phyloP scores from a whole-genome alignment of 495 filamentous ascomycete species.

The Pseudevernia furfuracea region DNA sequence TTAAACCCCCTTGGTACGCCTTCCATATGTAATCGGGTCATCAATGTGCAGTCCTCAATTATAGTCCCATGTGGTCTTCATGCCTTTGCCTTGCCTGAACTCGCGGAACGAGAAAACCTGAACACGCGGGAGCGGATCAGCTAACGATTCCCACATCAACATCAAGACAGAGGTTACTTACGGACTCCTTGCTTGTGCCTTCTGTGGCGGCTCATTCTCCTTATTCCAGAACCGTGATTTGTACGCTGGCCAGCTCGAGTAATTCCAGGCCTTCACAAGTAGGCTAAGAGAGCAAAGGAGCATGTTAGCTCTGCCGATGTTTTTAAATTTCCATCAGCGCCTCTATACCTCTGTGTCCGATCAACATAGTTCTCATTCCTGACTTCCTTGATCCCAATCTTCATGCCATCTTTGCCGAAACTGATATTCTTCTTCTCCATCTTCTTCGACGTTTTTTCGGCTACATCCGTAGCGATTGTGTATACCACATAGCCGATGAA shows the following conservation, averaged over 20 bases:
- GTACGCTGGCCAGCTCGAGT: slow-evolving; percentile 51
- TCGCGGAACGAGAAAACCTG: slow-evolving; percentile 22
- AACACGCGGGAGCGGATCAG: slow-evolving; percentile 19
- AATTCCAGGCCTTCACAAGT: slow-evolving; percentile 73
- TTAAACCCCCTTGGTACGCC: neutral
- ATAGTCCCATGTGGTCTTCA: neutral
- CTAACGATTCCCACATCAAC: neutral
- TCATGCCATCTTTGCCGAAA: slow-evolving; percentile 77
- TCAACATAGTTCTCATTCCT: slow-evolving; percentile 73
- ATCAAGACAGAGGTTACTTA: slow-evolving; percentile 13
- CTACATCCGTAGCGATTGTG: slow-evolving; percentile 59
- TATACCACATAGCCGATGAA: slow-evolving; percentile 70
- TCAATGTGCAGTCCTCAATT: neutral
- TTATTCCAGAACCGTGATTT: slow-evolving; percentile 53
- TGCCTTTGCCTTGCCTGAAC: slow-evolving; percentile 20
- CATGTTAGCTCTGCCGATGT: neutral
- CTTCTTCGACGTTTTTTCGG: slow-evolving; percentile 57
- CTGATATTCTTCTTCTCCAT: slow-evolving; percentile 77
- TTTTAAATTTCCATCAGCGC: neutral
- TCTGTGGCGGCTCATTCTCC: slow-evolving; percentile 20
- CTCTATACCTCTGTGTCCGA: slow-evolving; percentile 60
- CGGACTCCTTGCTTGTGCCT: slow-evolving; percentile 18
- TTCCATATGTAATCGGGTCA: neutral
- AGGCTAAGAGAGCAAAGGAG: slow-evolving; percentile 33
- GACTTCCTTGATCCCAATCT: slow-evolving; percentile 70